Evolutionary conservation across 2,329 filamentous ascomycete species (phyloP).

Genomic region (Hirsutella minnesotensis): DNA sequence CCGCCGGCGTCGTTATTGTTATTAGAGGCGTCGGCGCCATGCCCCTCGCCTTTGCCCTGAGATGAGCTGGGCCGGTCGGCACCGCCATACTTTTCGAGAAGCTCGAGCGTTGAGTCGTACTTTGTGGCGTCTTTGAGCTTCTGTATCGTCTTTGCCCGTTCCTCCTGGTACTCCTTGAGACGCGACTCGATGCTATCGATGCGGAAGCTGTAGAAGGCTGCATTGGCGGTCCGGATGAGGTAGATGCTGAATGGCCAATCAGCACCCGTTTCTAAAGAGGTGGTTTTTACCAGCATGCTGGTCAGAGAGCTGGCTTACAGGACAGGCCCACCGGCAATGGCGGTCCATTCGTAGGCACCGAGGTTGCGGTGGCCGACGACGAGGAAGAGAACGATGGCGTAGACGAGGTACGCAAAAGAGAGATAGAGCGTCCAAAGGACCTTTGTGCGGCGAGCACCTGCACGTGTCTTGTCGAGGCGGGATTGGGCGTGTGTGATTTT

Average conservation of each 20-base stretch:
- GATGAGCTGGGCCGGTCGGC: conserved; percentile 34
- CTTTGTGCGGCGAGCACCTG: conserved; percentile 64
- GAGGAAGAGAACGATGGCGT: conserved; percentile 67
- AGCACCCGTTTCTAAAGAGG: too few relatives aligned
- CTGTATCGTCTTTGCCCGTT: conserved; percentile 79
- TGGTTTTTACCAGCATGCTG: too few relatives aligned
- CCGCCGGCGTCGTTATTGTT: too few relatives aligned
- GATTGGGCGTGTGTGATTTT: conserved; percentile 71
- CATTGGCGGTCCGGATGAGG: conserved; percentile 51
- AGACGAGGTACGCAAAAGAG: conserved; percentile 80
- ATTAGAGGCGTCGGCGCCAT: conserved; percentile 3
- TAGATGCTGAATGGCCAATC: conserved; percentile 57
- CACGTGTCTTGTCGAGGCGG: conserved; percentile 60
- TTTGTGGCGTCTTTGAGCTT: conserved; percentile 91
- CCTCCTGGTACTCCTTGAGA: conserved; percentile 63
- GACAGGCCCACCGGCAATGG: conserved; percentile 65
- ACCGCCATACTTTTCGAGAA: conserved; percentile 89
- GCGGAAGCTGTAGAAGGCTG: conserved; percentile 69
- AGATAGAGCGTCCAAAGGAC: conserved; percentile 87
- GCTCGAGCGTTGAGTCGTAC: conserved; percentile 86
- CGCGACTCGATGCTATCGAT: conserved; percentile 56
- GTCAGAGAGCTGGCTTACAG: too few relatives aligned
- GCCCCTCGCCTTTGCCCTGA: conserved; percentile 4
- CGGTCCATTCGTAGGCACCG: conserved; percentile 65
- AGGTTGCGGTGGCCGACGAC: conserved; percentile 78